A percentile compares a stretch with the other conserved stretches of the same genome.
These are phyloP conservation scores for Ophidiomyces ophidiicola DNA, from an alignment of 2,329 filamentous ascomycete species.

Conservation along the genomic window DNA sequence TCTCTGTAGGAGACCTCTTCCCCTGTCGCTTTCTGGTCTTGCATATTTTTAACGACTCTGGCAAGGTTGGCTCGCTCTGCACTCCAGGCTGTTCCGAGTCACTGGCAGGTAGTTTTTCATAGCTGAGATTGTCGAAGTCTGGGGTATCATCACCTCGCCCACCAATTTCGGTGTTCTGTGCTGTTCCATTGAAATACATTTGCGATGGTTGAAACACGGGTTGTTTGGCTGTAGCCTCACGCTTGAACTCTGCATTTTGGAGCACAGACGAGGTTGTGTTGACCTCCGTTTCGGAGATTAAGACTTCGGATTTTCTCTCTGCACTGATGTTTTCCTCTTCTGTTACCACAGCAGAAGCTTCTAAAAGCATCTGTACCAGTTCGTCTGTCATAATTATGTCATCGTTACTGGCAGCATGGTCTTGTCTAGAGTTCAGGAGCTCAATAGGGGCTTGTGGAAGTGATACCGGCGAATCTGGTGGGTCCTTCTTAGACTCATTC, in stretches of 20 bases:
- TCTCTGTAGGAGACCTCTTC: background rate
- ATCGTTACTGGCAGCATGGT: background rate
- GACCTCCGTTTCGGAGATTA: background rate
- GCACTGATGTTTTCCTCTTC: background rate
- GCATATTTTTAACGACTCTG: background rate
- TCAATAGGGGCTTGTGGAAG: background rate
- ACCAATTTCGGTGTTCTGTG: too few species aligned
- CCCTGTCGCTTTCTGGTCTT: background rate
- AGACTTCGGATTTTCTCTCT: background rate
- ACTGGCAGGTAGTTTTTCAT: too few species aligned
- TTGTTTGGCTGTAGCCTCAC: too few species aligned
- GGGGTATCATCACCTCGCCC: too few species aligned
- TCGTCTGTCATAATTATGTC: background rate
- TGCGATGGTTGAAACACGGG: background rate
- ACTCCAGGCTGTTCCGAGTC: background rate
- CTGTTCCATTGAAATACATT: too few species aligned
- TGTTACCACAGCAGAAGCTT: background rate
- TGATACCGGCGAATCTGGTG: constrained; percentile 10
- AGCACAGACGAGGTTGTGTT: background rate
- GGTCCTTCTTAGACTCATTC: constrained; percentile 4
- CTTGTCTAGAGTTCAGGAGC: too few species aligned
- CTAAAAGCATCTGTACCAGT: background rate
- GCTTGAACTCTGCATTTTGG: too few species aligned
- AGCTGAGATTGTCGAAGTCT: too few species aligned
- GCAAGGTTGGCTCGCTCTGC: background rate